Evolutionary conservation across 129 eudicot species (phyloP).

Genomic region (Lactuca saligna): DNA sequence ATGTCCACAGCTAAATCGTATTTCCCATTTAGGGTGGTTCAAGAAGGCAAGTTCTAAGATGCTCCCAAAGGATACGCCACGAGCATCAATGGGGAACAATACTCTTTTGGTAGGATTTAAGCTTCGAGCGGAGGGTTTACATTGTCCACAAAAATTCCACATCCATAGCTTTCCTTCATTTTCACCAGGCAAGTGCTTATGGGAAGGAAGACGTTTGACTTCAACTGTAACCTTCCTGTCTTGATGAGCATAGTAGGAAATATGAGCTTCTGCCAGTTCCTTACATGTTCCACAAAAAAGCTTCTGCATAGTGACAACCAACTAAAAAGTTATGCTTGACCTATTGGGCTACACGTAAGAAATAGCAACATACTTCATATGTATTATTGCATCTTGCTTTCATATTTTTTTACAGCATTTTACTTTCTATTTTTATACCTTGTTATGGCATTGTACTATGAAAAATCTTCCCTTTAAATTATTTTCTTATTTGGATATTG

Average conservation of each 20-base stretch:
- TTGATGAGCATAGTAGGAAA: constrained; percentile 79
- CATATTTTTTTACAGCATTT: too few relatives aligned
- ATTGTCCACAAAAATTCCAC: constrained; percentile 97
- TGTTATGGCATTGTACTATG: too few relatives aligned
- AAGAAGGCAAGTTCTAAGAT: constrained; percentile 88
- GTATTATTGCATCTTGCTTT: too few relatives aligned
- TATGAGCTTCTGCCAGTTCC: constrained; percentile 73
- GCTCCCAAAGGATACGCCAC: constrained; percentile 88
- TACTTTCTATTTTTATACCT: too few relatives aligned
- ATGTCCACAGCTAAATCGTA: constrained; percentile 76
- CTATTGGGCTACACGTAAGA: too few relatives aligned
- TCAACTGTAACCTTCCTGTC: constrained; percentile 75
- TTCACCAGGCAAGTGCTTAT: constrained; percentile 61
- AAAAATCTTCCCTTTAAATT: too few relatives aligned
- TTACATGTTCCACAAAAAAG: constrained; percentile 63
- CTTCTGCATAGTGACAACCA: constrained; percentile 43
- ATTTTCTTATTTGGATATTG: too few relatives aligned
- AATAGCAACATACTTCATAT: too few relatives aligned
- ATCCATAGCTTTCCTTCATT: constrained; percentile 89
- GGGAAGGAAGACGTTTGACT: constrained; percentile 51
- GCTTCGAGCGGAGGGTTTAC: constrained; percentile 56
- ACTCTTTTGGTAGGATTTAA: constrained; percentile 81
- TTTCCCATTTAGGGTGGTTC: constrained; percentile 56
- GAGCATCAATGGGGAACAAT: constrained; percentile 67
- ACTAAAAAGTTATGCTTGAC: constrained; percentile 1